These are phyloP conservation scores for Hygrocybe punicea DNA, from an alignment of 768 basidiomycete genomes.

Conservation along the genomic window DNA sequence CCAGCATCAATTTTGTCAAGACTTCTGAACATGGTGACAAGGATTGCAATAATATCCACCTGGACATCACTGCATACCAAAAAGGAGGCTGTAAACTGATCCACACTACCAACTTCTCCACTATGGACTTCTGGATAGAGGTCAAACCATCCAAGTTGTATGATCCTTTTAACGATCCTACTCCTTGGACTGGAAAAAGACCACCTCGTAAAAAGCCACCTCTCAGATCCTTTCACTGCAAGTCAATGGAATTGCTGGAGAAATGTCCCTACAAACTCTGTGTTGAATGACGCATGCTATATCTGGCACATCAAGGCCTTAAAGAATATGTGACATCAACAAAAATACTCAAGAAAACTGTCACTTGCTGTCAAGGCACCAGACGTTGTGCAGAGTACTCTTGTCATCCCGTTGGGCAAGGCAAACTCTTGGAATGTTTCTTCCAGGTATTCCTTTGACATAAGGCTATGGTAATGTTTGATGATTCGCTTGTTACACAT, in stretches of 20 bases:
- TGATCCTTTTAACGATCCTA: conserved; percentile 14
- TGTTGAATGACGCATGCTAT: no score
- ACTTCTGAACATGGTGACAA: not conserved
- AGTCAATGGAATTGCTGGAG: not conserved
- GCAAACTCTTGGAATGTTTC: no score
- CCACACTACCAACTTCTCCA: not conserved
- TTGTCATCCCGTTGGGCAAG: no score
- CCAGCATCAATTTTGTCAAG: not conserved
- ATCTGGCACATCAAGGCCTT: no score
- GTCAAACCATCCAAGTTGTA: conserved; percentile 10
- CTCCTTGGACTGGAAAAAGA: conserved; percentile 2
- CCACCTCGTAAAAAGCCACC: not conserved
- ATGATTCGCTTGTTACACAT: no score
- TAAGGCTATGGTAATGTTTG: no score
- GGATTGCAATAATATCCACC: not conserved
- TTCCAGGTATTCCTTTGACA: no score
- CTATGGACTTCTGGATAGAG: conserved; percentile 7
- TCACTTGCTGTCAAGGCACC: no score
- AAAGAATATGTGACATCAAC: no score
- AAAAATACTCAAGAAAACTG: no score
- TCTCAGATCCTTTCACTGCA: not conserved
- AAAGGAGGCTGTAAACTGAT: not conserved
- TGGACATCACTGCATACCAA: not conserved
- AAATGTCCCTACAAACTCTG: no score
- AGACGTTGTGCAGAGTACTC: no score